A percentile compares a stretch with the other conserved stretches of the same genome.
These are phyloP conservation scores for Chimonanthus praecox DNA, from an alignment of 164 flowering plant species.

Conservation along the genomic window DNA sequence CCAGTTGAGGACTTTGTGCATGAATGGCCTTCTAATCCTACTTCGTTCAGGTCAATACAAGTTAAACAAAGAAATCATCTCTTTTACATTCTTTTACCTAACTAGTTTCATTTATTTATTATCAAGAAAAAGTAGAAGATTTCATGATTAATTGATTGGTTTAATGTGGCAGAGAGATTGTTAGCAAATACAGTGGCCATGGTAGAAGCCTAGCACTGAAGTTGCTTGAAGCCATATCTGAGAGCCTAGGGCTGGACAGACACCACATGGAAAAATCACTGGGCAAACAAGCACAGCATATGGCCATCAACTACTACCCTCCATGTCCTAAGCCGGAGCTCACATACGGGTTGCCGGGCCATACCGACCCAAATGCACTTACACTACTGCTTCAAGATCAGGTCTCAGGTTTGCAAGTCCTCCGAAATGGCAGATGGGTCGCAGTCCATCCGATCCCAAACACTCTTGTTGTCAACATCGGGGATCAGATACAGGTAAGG, in stretches of 20 bases:
- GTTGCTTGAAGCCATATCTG: constrained; percentile 53
- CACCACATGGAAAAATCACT: constrained; percentile 33
- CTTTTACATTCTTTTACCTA: not conserved
- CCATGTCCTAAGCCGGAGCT: constrained; percentile 75
- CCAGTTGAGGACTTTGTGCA: constrained; percentile 46
- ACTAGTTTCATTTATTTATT: too few species aligned
- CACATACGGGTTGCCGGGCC: constrained; percentile 61
- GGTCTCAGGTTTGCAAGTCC: constrained; percentile 59
- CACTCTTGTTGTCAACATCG: constrained; percentile 65
- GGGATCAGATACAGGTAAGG: constrained; percentile 71
- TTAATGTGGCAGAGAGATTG: constrained; percentile 29
- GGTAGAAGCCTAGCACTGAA: constrained; percentile 34
- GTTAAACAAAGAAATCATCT: too few species aligned
- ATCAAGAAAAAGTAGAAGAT: not conserved
- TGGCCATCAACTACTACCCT: constrained; percentile 76
- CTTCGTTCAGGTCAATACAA: constrained; percentile 38
- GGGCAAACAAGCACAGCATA: constrained; percentile 56
- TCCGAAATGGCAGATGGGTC: constrained; percentile 44
- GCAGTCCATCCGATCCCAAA: constrained; percentile 55
- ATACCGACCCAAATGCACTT: constrained; percentile 56
- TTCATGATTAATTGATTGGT: too few species aligned
- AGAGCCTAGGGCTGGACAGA: constrained; percentile 51
- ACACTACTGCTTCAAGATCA: constrained; percentile 62
- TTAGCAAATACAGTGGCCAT: constrained; percentile 35
- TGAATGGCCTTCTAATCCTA: constrained; percentile 59